Conservation (phyloP, 2,329 filamentous ascomycete species). For the Apiospora marii region DNA sequence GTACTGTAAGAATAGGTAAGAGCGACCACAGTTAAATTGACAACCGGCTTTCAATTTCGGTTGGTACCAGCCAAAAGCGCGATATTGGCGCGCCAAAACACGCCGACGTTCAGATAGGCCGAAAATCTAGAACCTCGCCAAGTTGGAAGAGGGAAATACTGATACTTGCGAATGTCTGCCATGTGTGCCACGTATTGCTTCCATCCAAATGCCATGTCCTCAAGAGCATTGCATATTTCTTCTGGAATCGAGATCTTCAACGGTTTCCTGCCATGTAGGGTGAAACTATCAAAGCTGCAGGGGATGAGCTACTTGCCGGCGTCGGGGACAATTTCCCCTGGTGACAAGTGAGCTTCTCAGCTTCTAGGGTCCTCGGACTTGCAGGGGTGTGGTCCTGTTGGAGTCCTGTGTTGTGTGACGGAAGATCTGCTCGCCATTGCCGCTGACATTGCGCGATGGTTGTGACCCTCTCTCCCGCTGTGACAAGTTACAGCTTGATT, state of each 20-base stretch:
- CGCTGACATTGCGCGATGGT: not conserved
- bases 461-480: not conserved
- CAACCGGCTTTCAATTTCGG: not conserved
- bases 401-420: not conserved
- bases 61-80: not conserved
- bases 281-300: slow-evolving; percentile 1
- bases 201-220: not conserved
- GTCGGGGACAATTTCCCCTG: slow-evolving; percentile 12
- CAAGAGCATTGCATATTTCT: not conserved
- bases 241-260: not conserved
- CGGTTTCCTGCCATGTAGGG: not conserved
- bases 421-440: not conserved
- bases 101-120: not conserved
- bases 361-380: not conserved
- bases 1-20: not conserved
- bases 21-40: not conserved
- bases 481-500: not conserved
- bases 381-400: not conserved
- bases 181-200: not conserved
- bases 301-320: slow-evolving; percentile 10
- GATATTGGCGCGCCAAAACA: slow-evolving; percentile 1
- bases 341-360: not conserved
- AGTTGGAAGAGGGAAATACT: not conserved
- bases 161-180: not conserved
- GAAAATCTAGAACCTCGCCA: not conserved